Conservation (phyloP, 2,329 filamentous ascomycete species). For the Clarireedia hainanense region DNA sequence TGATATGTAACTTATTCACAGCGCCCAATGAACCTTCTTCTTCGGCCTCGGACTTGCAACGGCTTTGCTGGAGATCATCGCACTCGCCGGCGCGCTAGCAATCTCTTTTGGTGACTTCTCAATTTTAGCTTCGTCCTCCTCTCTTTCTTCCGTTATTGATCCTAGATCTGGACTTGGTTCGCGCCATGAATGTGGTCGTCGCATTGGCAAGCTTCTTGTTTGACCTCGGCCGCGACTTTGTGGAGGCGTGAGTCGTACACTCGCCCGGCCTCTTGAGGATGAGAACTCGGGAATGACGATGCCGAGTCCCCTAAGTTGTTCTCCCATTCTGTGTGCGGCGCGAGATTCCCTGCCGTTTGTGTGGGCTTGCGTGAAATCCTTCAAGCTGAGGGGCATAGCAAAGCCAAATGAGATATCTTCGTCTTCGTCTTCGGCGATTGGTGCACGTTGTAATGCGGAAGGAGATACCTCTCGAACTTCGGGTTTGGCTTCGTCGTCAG, state of each 20-base stretch:
- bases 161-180: slow-evolving; percentile 28
- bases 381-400: slow-evolving; percentile 23
- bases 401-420: slow-evolving; percentile 18
- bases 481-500: slow-evolving; percentile 14
- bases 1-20: slow-evolving; percentile 10
- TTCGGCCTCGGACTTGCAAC: slow-evolving; percentile 19
- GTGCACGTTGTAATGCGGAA: slow-evolving; percentile 20
- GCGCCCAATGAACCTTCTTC: slow-evolving; percentile 28
- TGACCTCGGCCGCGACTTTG: slow-evolving; percentile 19
- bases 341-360: slow-evolving; percentile 16
- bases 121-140: slow-evolving; percentile 18
- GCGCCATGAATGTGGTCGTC: slow-evolving; percentile 25
- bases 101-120: slow-evolving; percentile 4
- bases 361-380: slow-evolving; percentile 21
- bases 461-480: slow-evolving; percentile 27
- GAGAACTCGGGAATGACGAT: slow-evolving; percentile 17
- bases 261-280: slow-evolving; percentile 21
- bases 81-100: slow-evolving; percentile 14
- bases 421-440: slow-evolving; percentile 15
- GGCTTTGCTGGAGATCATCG: slow-evolving; percentile 5
- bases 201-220: slow-evolving; percentile 20
- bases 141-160: slow-evolving; percentile 26
- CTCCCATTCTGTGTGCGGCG: slow-evolving; percentile 9
- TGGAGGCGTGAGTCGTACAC: slow-evolving; percentile 15
- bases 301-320: slow-evolving; percentile 20